Base-by-base conservation (phyloP, 2,329 filamentous ascomycete genomes). In the Ophiostoma novo-ulmi region DNA sequence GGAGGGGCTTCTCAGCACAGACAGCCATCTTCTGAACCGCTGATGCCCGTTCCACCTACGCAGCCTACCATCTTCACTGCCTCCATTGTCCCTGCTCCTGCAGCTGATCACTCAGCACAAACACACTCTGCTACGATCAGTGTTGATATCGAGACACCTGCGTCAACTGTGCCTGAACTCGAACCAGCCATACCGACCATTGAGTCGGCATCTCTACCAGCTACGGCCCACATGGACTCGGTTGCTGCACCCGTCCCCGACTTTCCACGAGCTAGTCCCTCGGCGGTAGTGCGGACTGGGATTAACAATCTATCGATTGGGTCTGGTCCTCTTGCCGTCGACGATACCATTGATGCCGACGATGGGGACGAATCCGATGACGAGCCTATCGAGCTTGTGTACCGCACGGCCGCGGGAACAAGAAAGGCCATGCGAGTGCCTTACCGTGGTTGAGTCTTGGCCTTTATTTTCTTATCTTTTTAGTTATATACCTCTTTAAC, bases 321-420 rank as follows among this genome's bases (percentile, higher is more conserved):
- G 3, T 64, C 58, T 35, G 48, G 39, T 17, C 44, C 38, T 1
- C 31, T 67, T 31, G 65, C 52, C 48, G 63, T 55, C 7, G 70
- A 67, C 41, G 38, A 26, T 44, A 14, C 35, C 5, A 58, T 58
- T n/a, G 65, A 67, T 10, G 69, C 38, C 36, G 63, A 61, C 36
- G 55, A 48, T n/a, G 36, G 55, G 3, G 55, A 35, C 26, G 70
- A 71, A n/a, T 35, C 14, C 2, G 61, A 58, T 2, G 70, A 61
- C 55, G 68, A 67, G 35, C 48, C 41, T 0, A 52, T 72, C 48
- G 70, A 70, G 17, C 69, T 74, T 13, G 73, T 74, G n/a, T 74
- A 73, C 38, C 70, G 73, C 20, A 74, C 73, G 20, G 73, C 73
- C 3, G 72, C 73, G 2, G 73, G 73, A 13, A 70, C 67, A 13